Percentiles rank a stretch among this genome's conserved stretches.
phyloP scores from a whole-genome alignment of 2,329 filamentous ascomycete species.

The Fusarium sp. region DNA sequence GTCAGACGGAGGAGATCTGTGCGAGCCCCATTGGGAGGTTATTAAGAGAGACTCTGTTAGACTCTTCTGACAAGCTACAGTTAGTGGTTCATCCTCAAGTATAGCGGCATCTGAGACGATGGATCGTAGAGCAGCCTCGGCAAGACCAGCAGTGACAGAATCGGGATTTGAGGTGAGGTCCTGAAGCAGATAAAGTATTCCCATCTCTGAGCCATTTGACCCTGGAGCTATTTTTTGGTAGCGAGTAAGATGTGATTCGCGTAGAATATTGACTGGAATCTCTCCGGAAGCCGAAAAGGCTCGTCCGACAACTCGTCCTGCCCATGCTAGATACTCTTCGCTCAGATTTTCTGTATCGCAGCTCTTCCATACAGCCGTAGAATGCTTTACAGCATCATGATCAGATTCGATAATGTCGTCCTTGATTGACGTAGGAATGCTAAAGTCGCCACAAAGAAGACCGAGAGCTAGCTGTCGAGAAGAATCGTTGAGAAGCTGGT shows the following conservation, averaged over 20 bases:
- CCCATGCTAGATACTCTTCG: conserved; percentile 82
- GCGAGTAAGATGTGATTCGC: conserved; percentile 66
- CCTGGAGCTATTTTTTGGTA: conserved; percentile 60
- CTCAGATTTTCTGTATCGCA: conserved; percentile 73
- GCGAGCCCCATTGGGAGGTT: conserved; percentile 68
- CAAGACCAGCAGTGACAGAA: conserved; percentile 65
- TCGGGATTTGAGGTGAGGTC: conserved; percentile 69
- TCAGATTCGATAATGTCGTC: conserved; percentile 78
- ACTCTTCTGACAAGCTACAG: conserved; percentile 62
- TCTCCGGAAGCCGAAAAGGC: conserved; percentile 82
- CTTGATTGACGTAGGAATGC: conserved; percentile 54
- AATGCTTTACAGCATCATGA: conserved; percentile 68
- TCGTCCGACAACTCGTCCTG: conserved; percentile 83
- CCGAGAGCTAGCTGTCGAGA: conserved; percentile 76
- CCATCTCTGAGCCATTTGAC: conserved; percentile 69
- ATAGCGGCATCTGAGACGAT: conserved; percentile 65
- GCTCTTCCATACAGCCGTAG: conserved; percentile 79
- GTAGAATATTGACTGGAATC: conserved; percentile 68
- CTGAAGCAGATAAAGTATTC: conserved; percentile 70
- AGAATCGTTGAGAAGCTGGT: conserved; percentile 74
- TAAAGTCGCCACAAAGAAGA: conserved; percentile 81
- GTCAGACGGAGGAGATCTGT: conserved; percentile 67
- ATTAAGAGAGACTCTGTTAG: conserved; percentile 62
- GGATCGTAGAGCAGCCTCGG: conserved; percentile 68
- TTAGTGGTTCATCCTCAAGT: conserved; percentile 58